These are phyloP conservation scores for Carnegiea gigantea DNA, from an alignment of 179 eudicot species.

Conservation along the genomic window DNA sequence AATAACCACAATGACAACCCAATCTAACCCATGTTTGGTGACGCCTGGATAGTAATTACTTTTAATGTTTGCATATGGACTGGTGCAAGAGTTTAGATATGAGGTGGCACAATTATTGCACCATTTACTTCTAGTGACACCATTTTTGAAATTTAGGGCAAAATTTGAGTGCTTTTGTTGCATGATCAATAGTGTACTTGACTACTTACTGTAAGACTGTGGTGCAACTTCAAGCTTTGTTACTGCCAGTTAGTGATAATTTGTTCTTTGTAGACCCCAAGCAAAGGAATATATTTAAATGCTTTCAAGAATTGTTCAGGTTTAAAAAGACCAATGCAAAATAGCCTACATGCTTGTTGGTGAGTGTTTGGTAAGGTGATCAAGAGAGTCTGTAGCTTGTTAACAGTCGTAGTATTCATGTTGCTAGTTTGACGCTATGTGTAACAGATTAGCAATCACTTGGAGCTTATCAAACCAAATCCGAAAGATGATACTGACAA, in stretches of 20 bases:
- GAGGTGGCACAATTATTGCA: too few species aligned
- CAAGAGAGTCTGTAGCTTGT: background rate
- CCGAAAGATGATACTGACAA: constrained; percentile 86
- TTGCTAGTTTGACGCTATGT: constrained; percentile 8
- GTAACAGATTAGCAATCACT: constrained; percentile 87
- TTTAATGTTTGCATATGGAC: background rate
- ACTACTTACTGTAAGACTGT: too few species aligned
- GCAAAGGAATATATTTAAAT: background rate
- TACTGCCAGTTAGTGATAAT: background rate
- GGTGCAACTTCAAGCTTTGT: background rate
- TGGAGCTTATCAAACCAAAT: constrained; percentile 96
- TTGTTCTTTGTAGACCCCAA: background rate
- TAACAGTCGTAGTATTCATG: background rate
- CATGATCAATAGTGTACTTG: too few species aligned
- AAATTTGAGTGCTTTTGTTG: too few species aligned
- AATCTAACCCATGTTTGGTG: background rate
- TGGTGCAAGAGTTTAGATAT: too few species aligned
- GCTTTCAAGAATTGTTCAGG: constrained; percentile 5
- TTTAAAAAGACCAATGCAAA: background rate
- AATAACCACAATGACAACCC: background rate
- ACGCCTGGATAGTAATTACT: background rate
- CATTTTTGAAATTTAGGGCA: too few species aligned
- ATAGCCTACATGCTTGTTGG: background rate
- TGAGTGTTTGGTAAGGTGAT: background rate
- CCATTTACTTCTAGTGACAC: too few species aligned